Conservation (phyloP, 2,329 filamentous ascomycete species). For the Endothia cerciana region DNA sequence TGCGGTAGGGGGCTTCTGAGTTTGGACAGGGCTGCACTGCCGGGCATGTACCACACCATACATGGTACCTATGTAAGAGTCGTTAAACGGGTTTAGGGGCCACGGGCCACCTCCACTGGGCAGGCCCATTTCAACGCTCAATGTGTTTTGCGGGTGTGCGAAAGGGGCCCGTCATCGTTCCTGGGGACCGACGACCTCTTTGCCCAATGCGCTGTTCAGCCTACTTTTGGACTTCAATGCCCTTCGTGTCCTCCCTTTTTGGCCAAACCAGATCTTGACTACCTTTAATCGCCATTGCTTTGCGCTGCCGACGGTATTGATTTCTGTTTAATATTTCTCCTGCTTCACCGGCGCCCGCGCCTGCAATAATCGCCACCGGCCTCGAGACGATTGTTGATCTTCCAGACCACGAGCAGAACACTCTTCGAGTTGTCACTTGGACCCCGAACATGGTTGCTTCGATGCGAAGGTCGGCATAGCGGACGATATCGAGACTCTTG, state of each 20-base stretch:
- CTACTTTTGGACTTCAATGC: not conserved
- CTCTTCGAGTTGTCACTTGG: not conserved
- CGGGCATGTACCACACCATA: not conserved
- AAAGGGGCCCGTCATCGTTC: constrained; percentile 18
- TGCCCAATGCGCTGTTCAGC: constrained; percentile 4
- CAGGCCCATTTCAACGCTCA: not conserved
- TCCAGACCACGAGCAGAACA: not conserved
- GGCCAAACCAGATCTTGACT: not conserved
- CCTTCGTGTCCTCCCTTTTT: constrained; percentile 5
- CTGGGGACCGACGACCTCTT: constrained; percentile 1
- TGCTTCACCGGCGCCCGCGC: constrained; percentile 2
- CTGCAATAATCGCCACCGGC: not conserved
- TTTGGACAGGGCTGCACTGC: not conserved
- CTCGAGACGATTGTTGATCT: not conserved
- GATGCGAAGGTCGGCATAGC: constrained; percentile 7
- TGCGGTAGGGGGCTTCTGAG: constrained; percentile 5
- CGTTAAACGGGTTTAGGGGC: not conserved
- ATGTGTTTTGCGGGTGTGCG: constrained; percentile 2
- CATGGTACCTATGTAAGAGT: not conserved
- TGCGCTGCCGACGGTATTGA: not conserved
- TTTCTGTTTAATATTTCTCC: not conserved
- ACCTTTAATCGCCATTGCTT: not conserved
- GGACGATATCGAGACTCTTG: constrained; percentile 18
- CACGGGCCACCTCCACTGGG: not conserved
- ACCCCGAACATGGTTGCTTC: constrained; percentile 25